These are phyloP conservation scores for Fulvia fulva DNA, from an alignment of 2,329 filamentous ascomycete species.

Conservation along the genomic window DNA sequence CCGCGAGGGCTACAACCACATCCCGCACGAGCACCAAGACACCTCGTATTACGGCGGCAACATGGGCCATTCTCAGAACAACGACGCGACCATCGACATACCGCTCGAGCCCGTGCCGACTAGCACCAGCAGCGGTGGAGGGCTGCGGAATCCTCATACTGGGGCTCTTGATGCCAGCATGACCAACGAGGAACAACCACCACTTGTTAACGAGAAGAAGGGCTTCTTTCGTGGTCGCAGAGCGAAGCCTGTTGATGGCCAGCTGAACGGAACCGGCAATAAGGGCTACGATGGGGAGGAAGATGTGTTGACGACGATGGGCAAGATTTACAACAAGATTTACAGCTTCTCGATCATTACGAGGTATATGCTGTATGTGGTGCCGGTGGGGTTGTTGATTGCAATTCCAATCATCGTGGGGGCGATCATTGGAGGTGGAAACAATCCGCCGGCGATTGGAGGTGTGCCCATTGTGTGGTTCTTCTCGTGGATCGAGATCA, in stretches of 20 bases:
- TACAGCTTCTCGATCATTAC: constrained; percentile 61
- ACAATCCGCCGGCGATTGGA: constrained; percentile 47
- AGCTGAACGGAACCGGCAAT: constrained; percentile 15
- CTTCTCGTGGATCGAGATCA: constrained; percentile 62
- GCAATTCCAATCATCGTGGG: constrained; percentile 62
- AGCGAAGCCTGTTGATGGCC: constrained; percentile 33
- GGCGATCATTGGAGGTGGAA: constrained; percentile 40
- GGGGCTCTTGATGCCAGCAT: constrained; percentile 28
- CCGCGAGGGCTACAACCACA: constrained; percentile 28
- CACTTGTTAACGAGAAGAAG: constrained; percentile 33
- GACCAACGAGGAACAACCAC: constrained; percentile 32
- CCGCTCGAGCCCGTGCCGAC: constrained; percentile 55
- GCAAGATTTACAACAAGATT: constrained; percentile 57
- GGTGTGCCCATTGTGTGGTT: constrained; percentile 57
- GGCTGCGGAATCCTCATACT: constrained; percentile 36
- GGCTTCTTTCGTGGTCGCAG: constrained; percentile 36
- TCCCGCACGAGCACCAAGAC: constrained; percentile 20
- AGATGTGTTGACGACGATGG: constrained; percentile 56
- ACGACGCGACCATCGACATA: constrained; percentile 58
- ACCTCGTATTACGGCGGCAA: constrained; percentile 15
- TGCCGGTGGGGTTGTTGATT: constrained; percentile 55
- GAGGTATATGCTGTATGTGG: constrained; percentile 60
- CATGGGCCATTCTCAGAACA: constrained; percentile 36
- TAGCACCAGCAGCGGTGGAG: constrained; percentile 42
- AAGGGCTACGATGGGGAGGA: constrained; percentile 46